phyloP scores from a whole-genome alignment of 1,139 yeast genomes.

The Candida sojae region DNA sequence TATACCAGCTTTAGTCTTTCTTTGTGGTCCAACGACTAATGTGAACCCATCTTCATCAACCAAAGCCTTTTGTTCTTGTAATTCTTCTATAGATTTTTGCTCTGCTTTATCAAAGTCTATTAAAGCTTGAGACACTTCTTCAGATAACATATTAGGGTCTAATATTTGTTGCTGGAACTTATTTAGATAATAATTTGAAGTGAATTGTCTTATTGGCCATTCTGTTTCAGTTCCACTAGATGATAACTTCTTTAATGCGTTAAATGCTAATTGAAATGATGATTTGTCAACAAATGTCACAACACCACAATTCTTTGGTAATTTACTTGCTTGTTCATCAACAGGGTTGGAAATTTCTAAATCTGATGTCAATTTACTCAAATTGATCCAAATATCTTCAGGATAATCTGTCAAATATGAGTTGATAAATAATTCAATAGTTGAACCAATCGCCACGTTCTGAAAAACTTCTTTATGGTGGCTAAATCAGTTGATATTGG shows the following conservation, averaged over 20 bases:
- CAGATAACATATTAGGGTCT: slow-evolving; percentile 49
- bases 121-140: slow-evolving; percentile 59
- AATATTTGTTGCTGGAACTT: slow-evolving; percentile 35
- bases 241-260: slow-evolving; percentile 54
- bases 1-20: slow-evolving; percentile 74
- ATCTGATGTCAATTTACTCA: slow-evolving; percentile 62
- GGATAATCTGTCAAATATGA: slow-evolving; percentile 41
- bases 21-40: slow-evolving; percentile 80
- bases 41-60: slow-evolving; percentile 96
- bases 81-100: slow-evolving; percentile 59
- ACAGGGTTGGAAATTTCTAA: slow-evolving; percentile 34
- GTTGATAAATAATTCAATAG: slow-evolving; percentile 50
- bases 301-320: slow-evolving; percentile 75
- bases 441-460: slow-evolving; percentile 59
- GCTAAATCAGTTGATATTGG: slow-evolving; percentile 63
- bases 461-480: slow-evolving; percentile 58
- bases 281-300: slow-evolving; percentile 76
- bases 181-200: slow-evolving; percentile 31
- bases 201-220: slow-evolving; percentile 35
- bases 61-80: slow-evolving; percentile 53
- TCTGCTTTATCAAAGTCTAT: slow-evolving; percentile 73
- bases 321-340: slow-evolving; percentile 35
- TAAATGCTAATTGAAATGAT: slow-evolving; percentile 67
- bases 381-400: slow-evolving; percentile 59
- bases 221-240: slow-evolving; percentile 21